Conservation (phyloP, 1,284 basidiomycete genomes). For the Ganoderma leucocontextum region DNA sequence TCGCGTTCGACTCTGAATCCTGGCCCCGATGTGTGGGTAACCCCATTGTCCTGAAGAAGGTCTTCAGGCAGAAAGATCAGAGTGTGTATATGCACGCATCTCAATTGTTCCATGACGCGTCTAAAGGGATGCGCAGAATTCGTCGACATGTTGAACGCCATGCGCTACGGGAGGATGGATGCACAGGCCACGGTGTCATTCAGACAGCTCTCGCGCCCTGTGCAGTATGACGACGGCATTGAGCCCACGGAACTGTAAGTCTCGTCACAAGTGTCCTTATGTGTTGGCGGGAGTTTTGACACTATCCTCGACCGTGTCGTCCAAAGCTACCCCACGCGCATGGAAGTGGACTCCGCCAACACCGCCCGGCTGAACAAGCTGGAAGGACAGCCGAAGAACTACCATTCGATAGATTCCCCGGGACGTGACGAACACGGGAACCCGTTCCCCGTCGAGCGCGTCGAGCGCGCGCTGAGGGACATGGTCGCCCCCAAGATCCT, state of each 20-base stretch:
- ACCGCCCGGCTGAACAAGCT: slow-evolving; percentile 49
- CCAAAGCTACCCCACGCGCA: slow-evolving; percentile 66
- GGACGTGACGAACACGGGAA: slow-evolving; percentile 37
- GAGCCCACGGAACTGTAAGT: slow-evolving; percentile 84
- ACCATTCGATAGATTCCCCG: slow-evolving; percentile 46
- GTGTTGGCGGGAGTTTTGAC: background rate
- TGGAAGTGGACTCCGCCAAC: slow-evolving; percentile 71
- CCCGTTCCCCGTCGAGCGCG: slow-evolving; percentile 29
- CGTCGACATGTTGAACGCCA: slow-evolving; percentile 77
- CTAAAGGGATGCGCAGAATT: slow-evolving; percentile 51
- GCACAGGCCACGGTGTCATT: slow-evolving; percentile 62
- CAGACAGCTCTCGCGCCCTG: slow-evolving; percentile 61
- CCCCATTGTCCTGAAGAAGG: slow-evolving; percentile 47
- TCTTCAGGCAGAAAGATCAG: slow-evolving; percentile 60
- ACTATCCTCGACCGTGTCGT: background rate
- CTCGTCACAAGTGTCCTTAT: background rate
- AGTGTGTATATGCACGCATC: slow-evolving; percentile 47
- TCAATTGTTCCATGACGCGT: background rate
- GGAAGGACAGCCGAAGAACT: slow-evolving; percentile 42
- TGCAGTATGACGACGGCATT: slow-evolving; percentile 77
- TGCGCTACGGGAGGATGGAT: slow-evolving; percentile 67
- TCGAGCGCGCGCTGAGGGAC: slow-evolving; percentile 41
- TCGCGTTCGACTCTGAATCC: slow-evolving; percentile 73
- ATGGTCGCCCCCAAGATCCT: slow-evolving; percentile 43
- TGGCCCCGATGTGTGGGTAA: slow-evolving; percentile 60